Evolutionary conservation across 1,284 basidiomycete species (phyloP).

Genomic region (Ceratobasidium sp.): DNA sequence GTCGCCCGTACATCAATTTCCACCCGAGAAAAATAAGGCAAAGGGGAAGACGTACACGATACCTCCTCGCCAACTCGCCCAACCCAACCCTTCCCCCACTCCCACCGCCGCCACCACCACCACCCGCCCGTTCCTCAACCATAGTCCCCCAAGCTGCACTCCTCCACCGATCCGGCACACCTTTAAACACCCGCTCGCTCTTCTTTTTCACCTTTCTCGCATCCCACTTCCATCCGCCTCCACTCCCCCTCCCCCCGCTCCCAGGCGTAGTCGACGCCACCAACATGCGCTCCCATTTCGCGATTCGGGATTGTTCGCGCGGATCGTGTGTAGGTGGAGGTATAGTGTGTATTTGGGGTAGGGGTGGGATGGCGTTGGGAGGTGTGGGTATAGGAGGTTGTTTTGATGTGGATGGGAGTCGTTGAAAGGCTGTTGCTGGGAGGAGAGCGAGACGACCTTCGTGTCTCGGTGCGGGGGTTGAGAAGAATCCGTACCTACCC

Average conservation of each 20-base stretch:
- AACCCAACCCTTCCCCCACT: constrained; percentile 44
- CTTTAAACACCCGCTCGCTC: constrained; percentile 87
- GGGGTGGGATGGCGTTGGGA: constrained; percentile 58
- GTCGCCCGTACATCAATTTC: background rate
- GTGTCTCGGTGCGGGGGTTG: constrained; percentile 63
- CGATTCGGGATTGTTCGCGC: constrained; percentile 77
- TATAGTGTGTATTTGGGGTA: constrained; percentile 58
- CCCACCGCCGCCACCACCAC: no score
- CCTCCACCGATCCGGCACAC: constrained; percentile 96
- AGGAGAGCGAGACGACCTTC: constrained; percentile 82
- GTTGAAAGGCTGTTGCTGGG: constrained; percentile 69
- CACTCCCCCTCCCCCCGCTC: constrained; percentile 73
- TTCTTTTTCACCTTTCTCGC: constrained; percentile 51
- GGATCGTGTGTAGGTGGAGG: constrained; percentile 47
- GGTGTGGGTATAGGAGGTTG: constrained; percentile 55
- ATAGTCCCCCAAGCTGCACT: constrained; percentile 91
- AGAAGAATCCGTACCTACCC: constrained; percentile 86
- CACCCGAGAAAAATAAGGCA: background rate
- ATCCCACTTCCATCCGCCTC: constrained; percentile 63
- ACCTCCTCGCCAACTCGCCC: constrained; percentile 58
- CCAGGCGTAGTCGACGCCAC: constrained; percentile 69
- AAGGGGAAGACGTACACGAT: constrained; percentile 55
- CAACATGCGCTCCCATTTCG: constrained; percentile 92
- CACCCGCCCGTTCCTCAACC: constrained; percentile 49
- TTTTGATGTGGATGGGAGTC: constrained; percentile 63